These are phyloP conservation scores for Cardiospermum halicacabum DNA, from an alignment of 345 rosid genomes.

Conservation along the genomic window DNA sequence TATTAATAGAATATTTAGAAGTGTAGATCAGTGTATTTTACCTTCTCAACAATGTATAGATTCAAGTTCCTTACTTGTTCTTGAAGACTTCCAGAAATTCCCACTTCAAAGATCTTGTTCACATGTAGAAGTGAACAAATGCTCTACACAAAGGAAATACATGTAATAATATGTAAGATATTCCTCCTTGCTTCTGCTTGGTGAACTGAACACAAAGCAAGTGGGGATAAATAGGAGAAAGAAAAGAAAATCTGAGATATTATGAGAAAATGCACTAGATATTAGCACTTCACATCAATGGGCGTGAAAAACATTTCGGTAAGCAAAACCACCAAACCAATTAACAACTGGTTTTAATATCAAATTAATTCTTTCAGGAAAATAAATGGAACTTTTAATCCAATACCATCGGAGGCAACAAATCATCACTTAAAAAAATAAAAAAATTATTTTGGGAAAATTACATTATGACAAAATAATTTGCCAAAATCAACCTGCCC, in stretches of 20 bases:
- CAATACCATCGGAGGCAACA: neutral
- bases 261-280: neutral
- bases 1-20: neutral
- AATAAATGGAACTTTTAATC: too few relatives aligned
- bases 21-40: constrained; percentile 22
- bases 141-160: constrained; percentile 44
- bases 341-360: neutral
- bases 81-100: constrained; percentile 61
- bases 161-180: too few relatives aligned
- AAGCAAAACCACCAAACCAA: neutral
- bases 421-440: neutral
- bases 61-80: constrained; percentile 61
- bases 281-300: too few relatives aligned
- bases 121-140: constrained; percentile 76
- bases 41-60: constrained; percentile 71
- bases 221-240: neutral
- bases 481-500: too few relatives aligned
- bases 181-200: constrained; percentile 4
- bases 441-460: too few relatives aligned
- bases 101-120: constrained; percentile 82
- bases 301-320: too few relatives aligned
- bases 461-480: too few relatives aligned
- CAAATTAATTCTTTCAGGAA: too few relatives aligned
- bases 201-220: neutral
- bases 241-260: neutral